These are phyloP conservation scores for Lactarius deliciosus DNA, from an alignment of 768 basidiomycete genomes.

Conservation along the genomic window DNA sequence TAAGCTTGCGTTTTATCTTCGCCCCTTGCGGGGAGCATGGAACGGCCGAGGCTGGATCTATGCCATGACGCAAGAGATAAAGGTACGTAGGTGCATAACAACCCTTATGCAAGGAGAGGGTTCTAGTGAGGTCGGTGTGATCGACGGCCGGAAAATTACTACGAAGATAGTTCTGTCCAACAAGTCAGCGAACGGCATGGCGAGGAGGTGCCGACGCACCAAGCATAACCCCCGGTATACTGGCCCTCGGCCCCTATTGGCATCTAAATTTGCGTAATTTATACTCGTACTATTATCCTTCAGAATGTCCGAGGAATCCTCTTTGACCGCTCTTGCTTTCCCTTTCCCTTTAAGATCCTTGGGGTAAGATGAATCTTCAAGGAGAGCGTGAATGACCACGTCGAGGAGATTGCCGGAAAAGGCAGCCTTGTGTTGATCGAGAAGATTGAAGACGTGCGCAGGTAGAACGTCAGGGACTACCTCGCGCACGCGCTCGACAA, in stretches of 20 bases:
- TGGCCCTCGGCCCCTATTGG: conserved; percentile 44
- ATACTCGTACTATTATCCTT: conserved; percentile 40
- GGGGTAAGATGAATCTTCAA: conserved; percentile 64
- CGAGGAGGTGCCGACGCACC: conserved; percentile 39
- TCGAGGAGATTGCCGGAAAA: conserved; percentile 47
- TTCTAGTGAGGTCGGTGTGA: conserved; percentile 50
- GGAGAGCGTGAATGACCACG: conserved; percentile 55
- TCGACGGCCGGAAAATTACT: conserved; percentile 59
- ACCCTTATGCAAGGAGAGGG: conserved; percentile 39
- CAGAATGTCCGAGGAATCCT: conserved; percentile 26
- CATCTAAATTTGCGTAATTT: conserved; percentile 54
- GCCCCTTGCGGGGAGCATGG: conserved; percentile 38
- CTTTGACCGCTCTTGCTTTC: conserved; percentile 39
- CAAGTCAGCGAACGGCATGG: conserved; percentile 16
- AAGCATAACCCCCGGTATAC: conserved; percentile 53
- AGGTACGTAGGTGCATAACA: conserved; percentile 72
- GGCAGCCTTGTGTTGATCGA: conserved; percentile 44
- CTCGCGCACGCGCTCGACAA: conserved; percentile 56
- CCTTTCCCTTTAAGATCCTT: conserved; percentile 47
- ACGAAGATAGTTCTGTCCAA: conserved; percentile 50
- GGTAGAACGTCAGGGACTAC: conserved; percentile 71
- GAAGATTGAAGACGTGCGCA: conserved; percentile 48
- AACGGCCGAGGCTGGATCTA: conserved; percentile 35
- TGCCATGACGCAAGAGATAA: conserved; percentile 44
- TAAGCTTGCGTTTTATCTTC: conserved; percentile 36